A percentile compares a stretch with the other conserved stretches of the same genome.
Conservation (phyloP, 2,329 filamentous ascomycete genomes). For the Sclerotinia minor region DNA sequence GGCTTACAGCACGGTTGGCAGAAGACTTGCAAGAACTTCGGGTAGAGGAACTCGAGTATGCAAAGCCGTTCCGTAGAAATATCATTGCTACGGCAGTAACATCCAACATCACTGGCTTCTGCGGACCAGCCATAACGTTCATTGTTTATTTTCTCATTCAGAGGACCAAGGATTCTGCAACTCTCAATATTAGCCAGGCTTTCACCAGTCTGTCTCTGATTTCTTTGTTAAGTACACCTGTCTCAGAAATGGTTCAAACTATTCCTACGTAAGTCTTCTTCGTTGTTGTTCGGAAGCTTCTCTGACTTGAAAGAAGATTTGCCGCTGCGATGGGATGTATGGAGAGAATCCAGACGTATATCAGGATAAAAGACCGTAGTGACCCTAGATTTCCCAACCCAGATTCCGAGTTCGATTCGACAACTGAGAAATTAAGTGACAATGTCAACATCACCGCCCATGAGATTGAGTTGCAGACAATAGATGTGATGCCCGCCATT, state of each 20-base stretch:
- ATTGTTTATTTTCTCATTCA: conserved; percentile 15
- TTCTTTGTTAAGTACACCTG: conserved; percentile 35
- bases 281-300: no score
- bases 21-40: conserved; percentile 37
- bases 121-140: conserved; percentile 2
- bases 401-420: not conserved
- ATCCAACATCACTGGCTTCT: conserved; percentile 10
- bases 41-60: conserved; percentile 24
- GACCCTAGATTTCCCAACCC: not conserved
- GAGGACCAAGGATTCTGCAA: conserved; percentile 18
- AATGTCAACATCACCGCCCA: not conserved
- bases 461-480: not conserved
- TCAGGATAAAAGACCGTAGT: not conserved
- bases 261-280: conserved; percentile 19
- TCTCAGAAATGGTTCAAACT: conserved; percentile 8
- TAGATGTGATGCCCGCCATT: not conserved
- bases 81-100: conserved; percentile 13
- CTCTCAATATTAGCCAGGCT: conserved; percentile 35
- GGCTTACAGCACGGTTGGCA: conserved; percentile 30
- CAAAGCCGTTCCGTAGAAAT: conserved; percentile 22
- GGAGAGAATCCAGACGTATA: conserved; percentile 19
- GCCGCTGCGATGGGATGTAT: conserved; percentile 10
- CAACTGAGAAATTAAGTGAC: not conserved
- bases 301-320: conserved; percentile 3
- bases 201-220: conserved; percentile 49